Percentiles rank a stretch among this genome's conserved stretches.
These are phyloP conservation scores for Penicillium digitatum DNA, from an alignment of 2,329 filamentous ascomycete species.

Conservation along the genomic window DNA sequence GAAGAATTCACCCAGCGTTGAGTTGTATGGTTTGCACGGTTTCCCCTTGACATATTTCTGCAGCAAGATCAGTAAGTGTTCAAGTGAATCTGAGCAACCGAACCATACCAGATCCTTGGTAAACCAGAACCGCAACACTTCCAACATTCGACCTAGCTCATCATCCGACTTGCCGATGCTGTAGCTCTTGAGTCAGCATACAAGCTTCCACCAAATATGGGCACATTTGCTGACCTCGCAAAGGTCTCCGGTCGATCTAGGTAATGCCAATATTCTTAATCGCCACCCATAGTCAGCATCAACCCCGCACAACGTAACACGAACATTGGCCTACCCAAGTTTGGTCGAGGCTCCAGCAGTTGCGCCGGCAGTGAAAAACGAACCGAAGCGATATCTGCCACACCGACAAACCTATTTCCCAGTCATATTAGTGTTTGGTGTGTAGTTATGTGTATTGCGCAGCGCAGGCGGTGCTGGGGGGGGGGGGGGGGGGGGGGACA, in stretches of 20 bases:
- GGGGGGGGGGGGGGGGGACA: not conserved
- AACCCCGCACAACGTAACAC: not conserved
- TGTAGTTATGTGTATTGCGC: not conserved
- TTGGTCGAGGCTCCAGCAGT: slow-evolving; percentile 90
- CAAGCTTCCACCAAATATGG: slow-evolving; percentile 16
- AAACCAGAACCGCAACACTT: slow-evolving; percentile 94
- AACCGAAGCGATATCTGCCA: slow-evolving; percentile 89
- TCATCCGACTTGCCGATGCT: slow-evolving; percentile 87
- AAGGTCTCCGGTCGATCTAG: slow-evolving; percentile 93
- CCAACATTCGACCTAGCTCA: slow-evolving; percentile 86
- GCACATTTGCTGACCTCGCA: slow-evolving; percentile 49
- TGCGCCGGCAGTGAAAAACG: slow-evolving; percentile 95
- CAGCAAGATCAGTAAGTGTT: slow-evolving; percentile 18
- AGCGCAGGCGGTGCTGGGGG: not conserved
- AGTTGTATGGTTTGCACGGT: slow-evolving; percentile 99
- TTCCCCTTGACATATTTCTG: slow-evolving; percentile 97
- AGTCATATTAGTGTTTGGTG: slow-evolving; percentile 1
- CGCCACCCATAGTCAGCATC: slow-evolving; percentile 14
- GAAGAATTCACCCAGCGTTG: slow-evolving; percentile 94
- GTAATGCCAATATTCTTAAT: slow-evolving; percentile 93
- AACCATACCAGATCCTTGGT: slow-evolving; percentile 77
- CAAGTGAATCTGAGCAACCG: not conserved
- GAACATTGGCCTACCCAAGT: slow-evolving; percentile 58
- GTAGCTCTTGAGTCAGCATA: slow-evolving; percentile 38
- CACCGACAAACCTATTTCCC: slow-evolving; percentile 76